Base-by-base conservation (phyloP, 768 basidiomycete genomes). In the Mycena crocata region DNA sequence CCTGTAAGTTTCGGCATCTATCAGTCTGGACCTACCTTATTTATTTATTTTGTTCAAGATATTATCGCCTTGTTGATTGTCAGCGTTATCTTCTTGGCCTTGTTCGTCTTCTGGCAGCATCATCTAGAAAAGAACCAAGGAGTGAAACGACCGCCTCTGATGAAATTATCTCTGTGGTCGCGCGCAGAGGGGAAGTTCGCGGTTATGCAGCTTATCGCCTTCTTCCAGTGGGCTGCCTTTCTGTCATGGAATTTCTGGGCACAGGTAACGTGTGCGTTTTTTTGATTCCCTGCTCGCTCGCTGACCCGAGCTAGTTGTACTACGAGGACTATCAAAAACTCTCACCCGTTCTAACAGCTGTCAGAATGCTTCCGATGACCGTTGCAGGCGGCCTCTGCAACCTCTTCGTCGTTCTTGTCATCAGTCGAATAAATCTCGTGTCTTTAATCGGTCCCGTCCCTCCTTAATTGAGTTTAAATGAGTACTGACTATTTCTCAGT, bases 331-430 rank as follows among this genome's bases (percentile, higher is more conserved):
- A 89, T 72, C 68, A 82, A 17, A 73, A 78, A 0, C 81, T 89
- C 5, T 82, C 78, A 0, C 87, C 92, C 0, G 77, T 94, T 24
- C 78, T 82, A 13, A 87, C 90, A 0, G 91, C 92, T 76, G 68
- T 91, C 30, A 86, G 92, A 7, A 78, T 94, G 59, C 65, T 94
- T 1, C 93, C 93, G 1, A 92, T 92, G 90, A 86, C 87, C 31
- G 73, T 94, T n/a, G 85, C 85, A 17, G 93, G 93, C 10, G 67
- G 87, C 7, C 34, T 86, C 2, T 91, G 90, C 72, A 93, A 93
- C 73, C 58, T 89, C 34, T 74, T 92, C 50, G 86, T 94, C 15
- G 90, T 90, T 0, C 54, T 89, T 24, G 80, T 89, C 54, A 83
- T 92, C 50, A 80, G 82, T 3, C 85, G 80, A 62, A 76, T 93